Evolutionary conservation across 2,329 filamentous ascomycete species (phyloP), one percentile per base, ranked within the genome.

Genomic region (Neurospora crassa): DNA sequence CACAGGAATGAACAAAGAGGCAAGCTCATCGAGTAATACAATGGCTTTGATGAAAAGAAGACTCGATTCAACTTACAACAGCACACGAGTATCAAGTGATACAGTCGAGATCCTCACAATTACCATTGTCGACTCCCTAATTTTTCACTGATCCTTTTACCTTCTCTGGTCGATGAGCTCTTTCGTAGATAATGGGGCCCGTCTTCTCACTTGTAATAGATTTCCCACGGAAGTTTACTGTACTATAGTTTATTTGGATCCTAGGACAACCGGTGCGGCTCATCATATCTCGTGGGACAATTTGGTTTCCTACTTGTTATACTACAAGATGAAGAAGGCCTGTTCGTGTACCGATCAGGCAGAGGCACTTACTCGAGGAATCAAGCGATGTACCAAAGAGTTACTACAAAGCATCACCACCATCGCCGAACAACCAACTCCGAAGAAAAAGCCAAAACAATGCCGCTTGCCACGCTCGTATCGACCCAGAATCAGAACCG

Each of bases 121-220:
- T 1, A 37, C 14, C 53, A 63, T 63, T 63, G 53, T 63, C 53
- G 4, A 18, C 1, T 14, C 3, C 8, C 3, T 2, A 1, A n/a
- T 37, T 0, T 2, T 37, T 1, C 14, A 63, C 1, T 8, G 14
- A 1, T 14, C 0, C 16, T 10, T 34, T 18, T 34, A 1, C 1
- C 53, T 63, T 11, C 24, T 37, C 29, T 37, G 0, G 7, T 63
- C 8, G 14, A 63, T 6, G 53, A 34, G 14, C 8, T 1, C 24
- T n/a, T 34, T n/a, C 3, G 3, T 11, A 16, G 7, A 63, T 63
- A 63, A 63, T 8, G 29, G 4, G 29, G 2, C 29, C 29, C 29
- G 11, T 63, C 14, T n/a, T 16, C 53, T 63, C 12, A 53, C 12
- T 8, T 29, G 2, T 29, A 2, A 0, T 53, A 20, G 47, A 7